Conservation (phyloP, 1,139 yeast species). For the Meyerozyma guilliermondii region DNA sequence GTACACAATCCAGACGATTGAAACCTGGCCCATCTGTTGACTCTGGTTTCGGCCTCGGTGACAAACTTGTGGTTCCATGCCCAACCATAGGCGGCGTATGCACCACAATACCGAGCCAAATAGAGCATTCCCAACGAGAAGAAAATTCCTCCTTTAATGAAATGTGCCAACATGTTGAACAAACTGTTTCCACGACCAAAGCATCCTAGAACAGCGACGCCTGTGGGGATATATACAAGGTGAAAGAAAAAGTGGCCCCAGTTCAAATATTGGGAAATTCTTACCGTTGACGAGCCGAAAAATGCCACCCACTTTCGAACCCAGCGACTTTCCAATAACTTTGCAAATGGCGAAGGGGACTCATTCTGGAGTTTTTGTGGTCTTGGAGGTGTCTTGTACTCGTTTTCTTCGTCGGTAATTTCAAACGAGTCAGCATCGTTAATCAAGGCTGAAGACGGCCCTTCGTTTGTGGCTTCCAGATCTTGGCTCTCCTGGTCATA, state of each 20-base stretch:
- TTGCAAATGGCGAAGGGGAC: constrained; percentile 15
- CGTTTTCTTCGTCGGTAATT: background rate
- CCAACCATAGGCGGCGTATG: constrained; percentile 71
- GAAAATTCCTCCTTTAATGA: constrained; percentile 93
- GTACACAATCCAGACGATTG: constrained; percentile 59
- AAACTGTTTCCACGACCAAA: constrained; percentile 64
- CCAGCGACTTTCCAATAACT: constrained; percentile 20
- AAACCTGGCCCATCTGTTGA: constrained; percentile 29
- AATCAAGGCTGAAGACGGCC: background rate
- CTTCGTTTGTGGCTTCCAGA: background rate
- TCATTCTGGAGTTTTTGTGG: background rate
- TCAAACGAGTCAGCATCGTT: background rate
- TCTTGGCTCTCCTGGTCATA: background rate
- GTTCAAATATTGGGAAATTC: constrained; percentile 51
- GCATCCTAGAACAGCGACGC: constrained; percentile 67
- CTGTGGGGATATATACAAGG: constrained; percentile 61
- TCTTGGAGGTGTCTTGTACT: background rate
- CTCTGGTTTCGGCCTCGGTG: constrained; percentile 15
- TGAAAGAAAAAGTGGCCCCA: constrained; percentile 63
- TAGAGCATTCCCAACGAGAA: constrained; percentile 69
- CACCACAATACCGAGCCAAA: constrained; percentile 83
- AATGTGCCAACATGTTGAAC: constrained; percentile 86
- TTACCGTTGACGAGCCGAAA: constrained; percentile 26
- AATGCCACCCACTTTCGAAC: constrained; percentile 25
- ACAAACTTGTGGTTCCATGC: constrained; percentile 76